Evolutionary conservation across 495 filamentous ascomycete species (phyloP), one percentile per base, ranked within the genome.

Genomic region (Hypomontagnella monticulosa): DNA sequence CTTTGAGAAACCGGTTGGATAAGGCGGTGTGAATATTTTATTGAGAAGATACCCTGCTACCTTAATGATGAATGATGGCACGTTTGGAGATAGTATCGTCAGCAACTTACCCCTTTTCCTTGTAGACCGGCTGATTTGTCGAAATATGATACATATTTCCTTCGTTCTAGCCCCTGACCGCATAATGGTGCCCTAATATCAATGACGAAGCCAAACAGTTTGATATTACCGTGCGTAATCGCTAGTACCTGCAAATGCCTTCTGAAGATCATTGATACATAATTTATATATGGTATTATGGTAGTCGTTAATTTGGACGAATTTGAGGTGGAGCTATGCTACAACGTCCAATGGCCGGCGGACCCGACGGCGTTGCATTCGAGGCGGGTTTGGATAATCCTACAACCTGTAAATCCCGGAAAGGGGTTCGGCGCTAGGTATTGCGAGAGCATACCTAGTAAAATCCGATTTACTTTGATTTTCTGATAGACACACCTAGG

Each of bases 1-100:
- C 70, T 10, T 55, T 80, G 48, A 73, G 79, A 57, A 71, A 75
- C 40, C 47, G 60, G 61, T 59, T 78, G 65, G 64, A 64, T 0
- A 78, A 73, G 51, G 63, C 75, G 38, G 43, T 10, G 5, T 76
- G 61, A 69, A 42, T n/a, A 32, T 14, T 14, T 19, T 38, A 38
- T 11, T 19, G 32, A 37, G 11, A 37, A 1, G 0, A 33, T 37
- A 11, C 16, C 32, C 15, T 16, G 12, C 19, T 51, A 12, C 32
- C 30, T 36, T 37, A 34, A 12, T 51, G 32, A 51, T 10, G 23
- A 27, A 6, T 27, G 23, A 27, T 27, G 6, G 23, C 23, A 27
- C 6, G 23, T 27, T 6, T 27, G 23, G 23, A 27, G 23, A 27
- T 27, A 27, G 23, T 6, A 2, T 6, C 23, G 23, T 27, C 6